Conservation (phyloP, 345 rosid species). For the Acer campestre region DNA sequence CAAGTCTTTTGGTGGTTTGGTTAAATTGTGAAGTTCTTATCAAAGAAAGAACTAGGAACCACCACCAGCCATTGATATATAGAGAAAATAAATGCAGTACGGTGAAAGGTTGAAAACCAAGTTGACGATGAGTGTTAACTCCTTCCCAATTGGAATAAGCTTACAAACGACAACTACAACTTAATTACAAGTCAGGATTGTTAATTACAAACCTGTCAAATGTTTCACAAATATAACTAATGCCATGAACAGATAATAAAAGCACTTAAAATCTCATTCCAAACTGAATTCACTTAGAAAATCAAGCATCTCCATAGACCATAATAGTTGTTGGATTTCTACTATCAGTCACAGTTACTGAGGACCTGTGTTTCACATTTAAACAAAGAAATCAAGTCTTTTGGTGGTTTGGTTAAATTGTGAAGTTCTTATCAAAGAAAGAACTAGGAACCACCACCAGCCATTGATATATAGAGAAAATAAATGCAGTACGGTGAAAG, state of each 20-base stretch:
- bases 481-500: background rate
- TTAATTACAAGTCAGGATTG: background rate
- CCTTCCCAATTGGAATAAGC: background rate
- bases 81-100: background rate
- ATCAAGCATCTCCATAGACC: background rate
- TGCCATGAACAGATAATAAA: no score
- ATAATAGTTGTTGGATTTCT: background rate
- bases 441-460: background rate
- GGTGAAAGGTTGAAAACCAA: background rate
- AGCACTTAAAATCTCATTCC: background rate
- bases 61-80: background rate
- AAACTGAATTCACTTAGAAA: background rate
- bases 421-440: background rate
- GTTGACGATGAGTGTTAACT: background rate
- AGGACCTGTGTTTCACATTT: no score
- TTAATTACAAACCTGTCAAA: no score
- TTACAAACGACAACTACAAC: background rate
- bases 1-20: background rate
- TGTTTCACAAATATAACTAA: no score
- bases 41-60: background rate
- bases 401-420: background rate
- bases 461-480: background rate
- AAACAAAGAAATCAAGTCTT: no score
- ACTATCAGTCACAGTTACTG: background rate
- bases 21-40: background rate